Percentiles rank a stretch among this genome's conserved stretches.
Conservation (phyloP, 768 basidiomycete species). For the Dentipellis sp. region DNA sequence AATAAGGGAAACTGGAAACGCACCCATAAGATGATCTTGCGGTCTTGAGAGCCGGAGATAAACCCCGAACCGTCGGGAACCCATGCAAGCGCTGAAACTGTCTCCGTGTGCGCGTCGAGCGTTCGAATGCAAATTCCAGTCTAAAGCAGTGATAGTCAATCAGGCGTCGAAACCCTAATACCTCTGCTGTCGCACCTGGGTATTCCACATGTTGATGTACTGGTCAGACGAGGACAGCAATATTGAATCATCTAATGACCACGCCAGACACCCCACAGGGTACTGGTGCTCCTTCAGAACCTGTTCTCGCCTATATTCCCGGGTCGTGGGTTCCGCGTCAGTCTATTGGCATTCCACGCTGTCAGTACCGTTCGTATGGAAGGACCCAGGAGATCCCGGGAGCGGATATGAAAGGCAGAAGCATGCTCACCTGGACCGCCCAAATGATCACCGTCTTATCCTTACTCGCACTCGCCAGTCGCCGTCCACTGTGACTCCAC, state of each 20-base stretch:
- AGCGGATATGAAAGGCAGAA: background rate
- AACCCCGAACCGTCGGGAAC: slow-evolving; percentile 85
- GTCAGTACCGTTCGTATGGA: background rate
- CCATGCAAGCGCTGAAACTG: slow-evolving; percentile 83
- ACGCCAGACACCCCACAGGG: slow-evolving; percentile 74
- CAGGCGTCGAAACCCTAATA: slow-evolving; percentile 6
- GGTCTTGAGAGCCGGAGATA: slow-evolving; percentile 82
- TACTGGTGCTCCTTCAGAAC: slow-evolving; percentile 72
- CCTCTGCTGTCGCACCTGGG: slow-evolving; percentile 45
- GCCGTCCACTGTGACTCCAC: slow-evolving; percentile 87
- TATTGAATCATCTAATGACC: slow-evolving; percentile 85
- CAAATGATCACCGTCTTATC: slow-evolving; percentile 88
- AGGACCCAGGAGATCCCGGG: slow-evolving; percentile 3
- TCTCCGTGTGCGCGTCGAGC: slow-evolving; percentile 67
- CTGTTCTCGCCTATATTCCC: slow-evolving; percentile 50
- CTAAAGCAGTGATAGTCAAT: slow-evolving; percentile 27
- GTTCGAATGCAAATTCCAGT: slow-evolving; percentile 63
- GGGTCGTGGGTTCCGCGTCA: slow-evolving; percentile 37
- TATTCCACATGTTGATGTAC: slow-evolving; percentile 82
- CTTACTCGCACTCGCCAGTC: slow-evolving; percentile 80
- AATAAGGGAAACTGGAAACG: slow-evolving; percentile 14
- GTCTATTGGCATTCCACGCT: slow-evolving; percentile 23
- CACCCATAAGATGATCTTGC: slow-evolving; percentile 80
- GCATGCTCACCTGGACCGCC: slow-evolving; percentile 61
- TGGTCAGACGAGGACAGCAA: slow-evolving; percentile 80